A percentile compares a stretch with the other conserved stretches of the same genome.
Conservation (phyloP, 1,139 yeast species). For the Suhomyces yuchorum region DNA sequence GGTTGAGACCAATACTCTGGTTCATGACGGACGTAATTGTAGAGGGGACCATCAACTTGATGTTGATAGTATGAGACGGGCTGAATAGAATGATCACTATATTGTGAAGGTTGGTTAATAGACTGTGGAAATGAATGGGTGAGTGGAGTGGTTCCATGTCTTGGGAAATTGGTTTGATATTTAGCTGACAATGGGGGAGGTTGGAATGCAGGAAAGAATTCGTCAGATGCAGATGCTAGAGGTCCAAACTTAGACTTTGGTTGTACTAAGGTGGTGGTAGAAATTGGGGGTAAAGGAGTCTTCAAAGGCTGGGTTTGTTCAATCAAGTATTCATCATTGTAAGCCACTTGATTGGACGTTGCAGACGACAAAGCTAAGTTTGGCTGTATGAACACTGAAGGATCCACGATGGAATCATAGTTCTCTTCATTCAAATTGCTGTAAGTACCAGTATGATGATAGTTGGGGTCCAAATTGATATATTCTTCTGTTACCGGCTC, state of each 20-base stretch:
- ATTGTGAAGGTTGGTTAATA: slow-evolving; percentile 16
- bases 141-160: slow-evolving; percentile 18
- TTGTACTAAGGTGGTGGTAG: slow-evolving; percentile 17
- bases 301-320: slow-evolving; percentile 48
- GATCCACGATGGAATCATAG: slow-evolving; percentile 33
- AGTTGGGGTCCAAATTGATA: slow-evolving; percentile 37
- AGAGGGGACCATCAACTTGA: slow-evolving; percentile 10
- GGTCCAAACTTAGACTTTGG: slow-evolving; percentile 19
- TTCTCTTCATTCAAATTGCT: slow-evolving; percentile 26
- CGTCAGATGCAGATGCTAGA: slow-evolving; percentile 22
- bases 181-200: slow-evolving; percentile 24
- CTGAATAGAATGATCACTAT: slow-evolving; percentile 14
- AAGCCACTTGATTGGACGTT: slow-evolving; percentile 33
- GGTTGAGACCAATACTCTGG: slow-evolving; percentile 28
- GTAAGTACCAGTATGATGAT: slow-evolving; percentile 23
- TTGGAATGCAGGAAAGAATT: slow-evolving; percentile 22
- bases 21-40: slow-evolving; percentile 20
- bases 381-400: slow-evolving; percentile 25
- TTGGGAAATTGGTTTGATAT: slow-evolving; percentile 20
- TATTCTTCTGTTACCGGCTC: slow-evolving; percentile 31
- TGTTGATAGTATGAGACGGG: slow-evolving; percentile 12
- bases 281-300: slow-evolving; percentile 23
- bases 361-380: slow-evolving; percentile 5
- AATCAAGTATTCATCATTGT: slow-evolving; percentile 47
- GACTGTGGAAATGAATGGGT: slow-evolving; percentile 16